Evolutionary conservation across 768 basidiomycete genomes (phyloP).

Genomic region (Tricholoma hemisulphureum): DNA sequence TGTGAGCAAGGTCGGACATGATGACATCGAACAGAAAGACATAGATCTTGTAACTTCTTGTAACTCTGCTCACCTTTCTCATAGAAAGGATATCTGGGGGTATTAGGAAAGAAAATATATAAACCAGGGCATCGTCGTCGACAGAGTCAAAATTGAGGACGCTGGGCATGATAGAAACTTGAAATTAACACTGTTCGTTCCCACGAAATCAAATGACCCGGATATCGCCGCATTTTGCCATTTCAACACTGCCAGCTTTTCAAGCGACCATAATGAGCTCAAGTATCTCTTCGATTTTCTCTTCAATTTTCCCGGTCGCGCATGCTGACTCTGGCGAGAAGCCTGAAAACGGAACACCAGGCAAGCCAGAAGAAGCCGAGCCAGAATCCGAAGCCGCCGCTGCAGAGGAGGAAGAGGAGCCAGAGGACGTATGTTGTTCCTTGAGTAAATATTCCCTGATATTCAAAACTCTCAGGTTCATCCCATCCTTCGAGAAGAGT

Average conservation of each 20-base stretch:
- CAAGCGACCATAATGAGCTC: constrained; percentile 38
- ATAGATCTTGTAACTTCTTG: background rate
- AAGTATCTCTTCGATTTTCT: constrained; percentile 43
- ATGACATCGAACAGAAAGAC: background rate
- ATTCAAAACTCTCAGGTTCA: constrained; percentile 46
- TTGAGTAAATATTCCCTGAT: background rate
- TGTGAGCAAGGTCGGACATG: background rate
- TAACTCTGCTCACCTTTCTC: constrained; percentile 37
- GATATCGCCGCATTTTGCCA: constrained; percentile 8
- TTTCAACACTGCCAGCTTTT: constrained; percentile 8
- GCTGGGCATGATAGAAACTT: background rate
- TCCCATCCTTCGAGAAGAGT: constrained; percentile 74
- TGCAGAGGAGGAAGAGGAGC: constrained; percentile 52
- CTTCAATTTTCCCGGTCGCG: constrained; percentile 43
- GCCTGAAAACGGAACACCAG: constrained; percentile 55
- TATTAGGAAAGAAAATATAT: constrained; percentile 30
- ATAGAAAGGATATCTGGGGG: constrained; percentile 41
- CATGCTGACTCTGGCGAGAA: constrained; percentile 46
- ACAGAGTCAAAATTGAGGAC: constrained; percentile 3
- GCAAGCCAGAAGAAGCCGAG: constrained; percentile 41
- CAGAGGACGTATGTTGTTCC: constrained; percentile 71
- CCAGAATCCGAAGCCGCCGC: constrained; percentile 23
- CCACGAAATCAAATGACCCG: background rate
- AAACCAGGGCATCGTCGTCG: constrained; percentile 32
- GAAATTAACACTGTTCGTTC: background rate